Evolutionary conservation across 2,329 filamentous ascomycete genomes (phyloP).

Genomic region (Penicillium frequentans): DNA sequence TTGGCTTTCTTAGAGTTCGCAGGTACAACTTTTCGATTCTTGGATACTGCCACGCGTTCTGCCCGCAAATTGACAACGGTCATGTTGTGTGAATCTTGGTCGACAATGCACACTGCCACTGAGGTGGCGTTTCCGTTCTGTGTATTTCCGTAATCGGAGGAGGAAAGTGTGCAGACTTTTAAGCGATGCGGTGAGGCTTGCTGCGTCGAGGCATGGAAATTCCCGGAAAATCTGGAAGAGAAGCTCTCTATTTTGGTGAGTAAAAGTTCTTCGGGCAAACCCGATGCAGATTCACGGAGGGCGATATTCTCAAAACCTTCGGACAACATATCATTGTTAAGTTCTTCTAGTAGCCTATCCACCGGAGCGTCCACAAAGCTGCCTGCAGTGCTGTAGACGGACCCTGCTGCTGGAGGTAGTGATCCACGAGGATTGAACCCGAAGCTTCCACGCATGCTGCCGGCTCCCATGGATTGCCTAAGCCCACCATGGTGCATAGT

Average conservation of each 20-base stretch:
- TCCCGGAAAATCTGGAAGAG: conserved; percentile 52
- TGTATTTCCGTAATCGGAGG: conserved; percentile 32
- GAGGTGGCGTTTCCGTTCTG: conserved; percentile 33
- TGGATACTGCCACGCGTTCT: conserved; percentile 41
- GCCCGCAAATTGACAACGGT: conserved; percentile 65
- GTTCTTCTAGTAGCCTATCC: conserved; percentile 68
- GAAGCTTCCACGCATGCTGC: conserved; percentile 64
- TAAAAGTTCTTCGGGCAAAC: conserved; percentile 69
- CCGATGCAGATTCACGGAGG: conserved; percentile 70
- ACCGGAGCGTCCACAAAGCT: conserved; percentile 68
- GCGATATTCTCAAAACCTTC: conserved; percentile 72
- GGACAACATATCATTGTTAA: conserved; percentile 61
- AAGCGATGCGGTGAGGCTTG: conserved; percentile 28
- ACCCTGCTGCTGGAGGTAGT: conserved; percentile 52
- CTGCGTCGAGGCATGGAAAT: conserved; percentile 28
- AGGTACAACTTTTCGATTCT: conserved; percentile 23
- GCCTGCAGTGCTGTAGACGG: conserved; percentile 51
- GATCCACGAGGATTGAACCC: conserved; percentile 55
- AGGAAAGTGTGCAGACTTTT: conserved; percentile 65
- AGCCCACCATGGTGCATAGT: conserved; percentile 46
- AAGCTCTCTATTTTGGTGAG: conserved; percentile 70
- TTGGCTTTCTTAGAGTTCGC: conserved; percentile 26
- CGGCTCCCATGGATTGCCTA: conserved; percentile 72
- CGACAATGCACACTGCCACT: conserved; percentile 64
- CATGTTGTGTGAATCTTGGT: conserved; percentile 65